A percentile compares a stretch with the other conserved stretches of the same genome.
These are phyloP conservation scores for Fonsecaea monophora DNA, from an alignment of 2,329 filamentous ascomycete genomes.

Conservation along the genomic window DNA sequence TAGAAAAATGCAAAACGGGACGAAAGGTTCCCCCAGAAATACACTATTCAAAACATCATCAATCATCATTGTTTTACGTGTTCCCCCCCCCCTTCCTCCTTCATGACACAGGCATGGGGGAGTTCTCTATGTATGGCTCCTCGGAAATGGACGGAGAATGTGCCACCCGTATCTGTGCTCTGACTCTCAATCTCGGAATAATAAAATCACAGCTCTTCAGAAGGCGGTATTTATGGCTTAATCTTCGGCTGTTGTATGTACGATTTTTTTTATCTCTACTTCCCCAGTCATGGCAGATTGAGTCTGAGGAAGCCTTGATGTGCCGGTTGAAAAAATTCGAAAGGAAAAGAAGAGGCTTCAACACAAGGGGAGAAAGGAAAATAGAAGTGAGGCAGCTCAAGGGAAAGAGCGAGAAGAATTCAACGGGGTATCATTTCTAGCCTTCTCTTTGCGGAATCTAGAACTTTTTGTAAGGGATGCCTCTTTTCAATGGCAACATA, in stretches of 20 bases:
- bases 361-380: not conserved
- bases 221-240: constrained; percentile 52
- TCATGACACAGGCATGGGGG: not conserved
- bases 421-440: constrained; percentile 39
- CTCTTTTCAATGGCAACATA: not conserved
- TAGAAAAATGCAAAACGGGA: too few species aligned
- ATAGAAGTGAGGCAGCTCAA: not conserved
- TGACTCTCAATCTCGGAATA: constrained; percentile 62
- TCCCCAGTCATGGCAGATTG: constrained; percentile 51
- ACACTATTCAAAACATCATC: not conserved
- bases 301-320: constrained; percentile 55
- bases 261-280: constrained; percentile 49
- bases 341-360: not conserved
- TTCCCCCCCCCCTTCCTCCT: not conserved
- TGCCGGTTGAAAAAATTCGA: constrained; percentile 44
- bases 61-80: too few species aligned
- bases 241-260: constrained; percentile 48
- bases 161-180: constrained; percentile 74
- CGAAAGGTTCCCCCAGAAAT: not conserved
- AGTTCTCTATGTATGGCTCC: not conserved
- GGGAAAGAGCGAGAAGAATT: not conserved
- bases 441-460: constrained; percentile 20
- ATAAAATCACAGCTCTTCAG: constrained; percentile 66
- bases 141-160: constrained; percentile 45
- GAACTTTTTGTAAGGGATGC: constrained; percentile 1